phyloP scores from a whole-genome alignment of 2,329 filamentous ascomycete species.

The Pseudocercospora fijiensis region DNA sequence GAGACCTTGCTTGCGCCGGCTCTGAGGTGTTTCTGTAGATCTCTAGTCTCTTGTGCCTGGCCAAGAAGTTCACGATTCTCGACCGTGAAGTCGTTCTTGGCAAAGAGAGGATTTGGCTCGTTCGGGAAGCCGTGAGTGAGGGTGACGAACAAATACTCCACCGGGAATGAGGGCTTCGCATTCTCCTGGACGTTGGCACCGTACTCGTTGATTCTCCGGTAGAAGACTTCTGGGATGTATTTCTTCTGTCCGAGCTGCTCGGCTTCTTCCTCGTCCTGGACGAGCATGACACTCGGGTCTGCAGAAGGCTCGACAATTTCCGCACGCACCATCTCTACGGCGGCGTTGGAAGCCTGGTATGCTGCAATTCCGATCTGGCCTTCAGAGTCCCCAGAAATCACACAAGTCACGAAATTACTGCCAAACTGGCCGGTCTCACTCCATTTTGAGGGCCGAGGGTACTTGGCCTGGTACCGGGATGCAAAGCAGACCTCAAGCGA shows the following conservation, averaged over 20 bases:
- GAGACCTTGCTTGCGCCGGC: slow-evolving; percentile 51
- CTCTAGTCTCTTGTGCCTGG: slow-evolving; percentile 74
- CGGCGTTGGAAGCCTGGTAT: slow-evolving; percentile 93
- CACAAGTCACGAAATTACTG: slow-evolving; percentile 94
- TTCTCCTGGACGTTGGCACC: slow-evolving; percentile 95
- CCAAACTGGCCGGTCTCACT: slow-evolving; percentile 92
- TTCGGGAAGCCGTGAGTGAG: slow-evolving; percentile 90
- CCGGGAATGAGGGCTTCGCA: slow-evolving; percentile 91
- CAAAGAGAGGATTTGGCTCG: slow-evolving; percentile 63
- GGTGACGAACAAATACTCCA: slow-evolving; percentile 94
- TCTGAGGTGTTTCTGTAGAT: slow-evolving; percentile 66
- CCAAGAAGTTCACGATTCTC: slow-evolving; percentile 89
- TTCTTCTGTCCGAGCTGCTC: slow-evolving; percentile 66
- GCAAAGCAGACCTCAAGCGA: slow-evolving; percentile 91
- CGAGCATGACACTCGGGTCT: slow-evolving; percentile 89
- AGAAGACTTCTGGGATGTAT: slow-evolving; percentile 98
- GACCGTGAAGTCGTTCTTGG: slow-evolving; percentile 79
- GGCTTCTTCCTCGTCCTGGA: slow-evolving; percentile 86
- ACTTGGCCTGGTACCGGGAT: slow-evolving; percentile 78
- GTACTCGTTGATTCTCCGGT: slow-evolving; percentile 92
- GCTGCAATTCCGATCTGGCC: slow-evolving; percentile 85
- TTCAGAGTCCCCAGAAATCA: slow-evolving; percentile 87
- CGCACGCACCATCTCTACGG: slow-evolving; percentile 93
- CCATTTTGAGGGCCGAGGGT: slow-evolving; percentile 93
- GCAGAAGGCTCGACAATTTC: slow-evolving; percentile 94